Conservation (phyloP, 345 rosid genomes). For the Dimocarpus longan region DNA sequence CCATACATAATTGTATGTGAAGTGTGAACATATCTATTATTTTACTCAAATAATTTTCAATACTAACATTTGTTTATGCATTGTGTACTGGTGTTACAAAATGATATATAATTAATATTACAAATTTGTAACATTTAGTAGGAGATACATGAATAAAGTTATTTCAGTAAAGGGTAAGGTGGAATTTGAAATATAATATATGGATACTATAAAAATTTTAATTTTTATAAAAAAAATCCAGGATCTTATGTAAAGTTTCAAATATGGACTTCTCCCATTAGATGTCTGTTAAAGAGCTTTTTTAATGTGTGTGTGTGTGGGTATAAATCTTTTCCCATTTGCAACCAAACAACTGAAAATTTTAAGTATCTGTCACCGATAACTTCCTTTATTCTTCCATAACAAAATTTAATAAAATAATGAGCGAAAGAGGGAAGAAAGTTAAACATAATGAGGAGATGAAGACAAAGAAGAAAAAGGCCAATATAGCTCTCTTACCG, state of each 20-base stretch:
- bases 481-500: conserved; percentile 46
- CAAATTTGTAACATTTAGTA: not conserved
- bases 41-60: not conserved
- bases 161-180: not conserved
- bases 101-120: not conserved
- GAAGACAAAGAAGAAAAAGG: conserved; percentile 1
- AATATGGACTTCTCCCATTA: not conserved
- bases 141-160: not conserved
- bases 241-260: not conserved
- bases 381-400: not conserved
- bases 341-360: not conserved
- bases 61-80: not conserved
- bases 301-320: too few relatives aligned
- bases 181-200: not conserved
- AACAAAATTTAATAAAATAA: not conserved
- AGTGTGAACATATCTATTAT: not conserved
- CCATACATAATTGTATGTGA: not conserved
- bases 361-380: not conserved
- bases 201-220: not conserved
- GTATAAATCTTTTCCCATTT: not conserved
- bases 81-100: not conserved
- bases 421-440: not conserved
- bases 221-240: too few relatives aligned
- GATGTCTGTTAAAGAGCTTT: not conserved
- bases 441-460: not conserved